A percentile compares a stretch with the other conserved stretches of the same genome.
phyloP scores from a whole-genome alignment of 1,139 yeast genomes.

The Candida sanyaensis region DNA sequence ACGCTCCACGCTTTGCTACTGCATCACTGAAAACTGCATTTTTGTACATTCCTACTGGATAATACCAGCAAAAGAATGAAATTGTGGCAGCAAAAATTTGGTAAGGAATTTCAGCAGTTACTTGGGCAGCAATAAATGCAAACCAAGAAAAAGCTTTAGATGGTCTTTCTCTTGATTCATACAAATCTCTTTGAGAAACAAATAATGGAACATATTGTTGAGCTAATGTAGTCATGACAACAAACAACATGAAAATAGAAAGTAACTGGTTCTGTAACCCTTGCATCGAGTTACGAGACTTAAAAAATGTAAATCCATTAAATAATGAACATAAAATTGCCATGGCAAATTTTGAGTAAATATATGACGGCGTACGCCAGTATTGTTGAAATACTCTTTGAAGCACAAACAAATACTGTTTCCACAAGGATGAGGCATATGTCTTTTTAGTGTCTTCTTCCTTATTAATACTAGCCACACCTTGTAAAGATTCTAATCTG shows the following conservation, averaged over 20 bases:
- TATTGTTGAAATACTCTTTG: slow-evolving; percentile 33
- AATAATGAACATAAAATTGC: slow-evolving; percentile 42
- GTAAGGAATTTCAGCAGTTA: slow-evolving; percentile 77
- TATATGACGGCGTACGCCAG: slow-evolving; percentile 47
- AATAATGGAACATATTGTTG: slow-evolving; percentile 49
- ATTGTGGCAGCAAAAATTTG: slow-evolving; percentile 64
- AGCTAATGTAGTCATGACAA: slow-evolving; percentile 51
- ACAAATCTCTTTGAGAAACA: slow-evolving; percentile 35
- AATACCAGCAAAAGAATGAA: slow-evolving; percentile 75
- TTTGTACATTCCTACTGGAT: slow-evolving; percentile 63
- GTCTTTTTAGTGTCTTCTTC: slow-evolving; percentile 20
- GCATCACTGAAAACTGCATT: slow-evolving; percentile 46
- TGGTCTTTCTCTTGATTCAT: slow-evolving; percentile 40
- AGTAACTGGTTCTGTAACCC: slow-evolving; percentile 54
- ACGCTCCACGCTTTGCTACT: slow-evolving; percentile 39
- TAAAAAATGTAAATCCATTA: slow-evolving; percentile 48
- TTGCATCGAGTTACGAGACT: slow-evolving; percentile 30
- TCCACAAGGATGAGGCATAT: slow-evolving; percentile 24
- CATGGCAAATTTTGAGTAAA: slow-evolving; percentile 41
- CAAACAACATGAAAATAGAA: slow-evolving; percentile 54
- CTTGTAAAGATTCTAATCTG: slow-evolving; percentile 3
- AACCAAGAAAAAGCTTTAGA: slow-evolving; percentile 32
- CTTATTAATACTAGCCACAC: background rate
- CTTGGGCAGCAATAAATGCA: slow-evolving; percentile 55
- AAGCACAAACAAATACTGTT: slow-evolving; percentile 25